Evolutionary conservation across 768 basidiomycete species (phyloP), one percentile per base, ranked within the genome.

Genomic region (Amanita subjunquillea): DNA sequence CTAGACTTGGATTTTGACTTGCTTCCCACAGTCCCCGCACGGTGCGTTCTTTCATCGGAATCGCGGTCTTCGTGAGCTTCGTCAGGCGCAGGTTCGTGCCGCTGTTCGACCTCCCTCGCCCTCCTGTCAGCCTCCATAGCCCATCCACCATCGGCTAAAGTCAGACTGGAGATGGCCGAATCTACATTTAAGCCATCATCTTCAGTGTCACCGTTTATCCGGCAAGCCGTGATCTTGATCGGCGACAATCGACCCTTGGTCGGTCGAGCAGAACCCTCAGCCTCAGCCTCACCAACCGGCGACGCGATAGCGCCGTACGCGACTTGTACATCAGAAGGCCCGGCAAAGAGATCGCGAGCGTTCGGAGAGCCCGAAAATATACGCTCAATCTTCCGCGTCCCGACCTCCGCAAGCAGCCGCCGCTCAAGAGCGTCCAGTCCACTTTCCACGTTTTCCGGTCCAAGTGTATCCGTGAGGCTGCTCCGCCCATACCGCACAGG

Each of bases 361-460:
- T 69, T 29, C 3, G 13, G 68, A 6, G 67, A 64, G 20, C 58
- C 56, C 49, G 61, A 57, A 36, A 68, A 63, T 30, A 57, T 62
- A 8, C 60, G 57, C 25, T 70, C 71, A 4, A 69, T 53, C 60
- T 77, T 77, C 47, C 81, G 73, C 17, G 87, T 89, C 25, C 87
- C 87, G 6, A 90, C 87, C 59, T 89, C 80, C 0, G 78, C 80
- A 0, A 85, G 65, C 3, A 91, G 67, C 48, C 80, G 71, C 45
- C 78, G 71, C 61, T 91, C 87, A 6, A 91, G 67, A 3, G 82
- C 87, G 56, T 91, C 87, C 3, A 91, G 67, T 7, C 87, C 87
- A 47, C 72, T 80, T 58, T 78, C 79, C 20, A 20, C 23, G 4
- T 22, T 32, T 15, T n/a, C 47, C 29, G 25, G 37, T 8, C n/a